Conservation (phyloP, 208 protist species). For the Trypanosoma scelopori region DNA sequence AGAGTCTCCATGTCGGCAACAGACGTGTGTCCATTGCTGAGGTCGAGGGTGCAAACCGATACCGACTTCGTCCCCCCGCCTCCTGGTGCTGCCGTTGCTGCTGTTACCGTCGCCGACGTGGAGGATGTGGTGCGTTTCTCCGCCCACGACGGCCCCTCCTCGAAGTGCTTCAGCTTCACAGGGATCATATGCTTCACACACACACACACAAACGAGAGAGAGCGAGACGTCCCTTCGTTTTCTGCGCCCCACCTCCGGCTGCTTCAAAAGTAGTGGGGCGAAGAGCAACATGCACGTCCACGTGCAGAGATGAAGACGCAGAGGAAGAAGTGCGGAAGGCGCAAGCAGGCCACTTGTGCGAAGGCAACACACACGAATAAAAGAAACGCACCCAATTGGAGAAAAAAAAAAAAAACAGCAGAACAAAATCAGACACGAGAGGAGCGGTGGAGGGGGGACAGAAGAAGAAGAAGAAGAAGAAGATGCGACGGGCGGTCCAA, state of each 20-base stretch:
- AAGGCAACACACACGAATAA: background rate
- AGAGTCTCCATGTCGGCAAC: constrained; percentile 56
- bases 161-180: constrained; percentile 73
- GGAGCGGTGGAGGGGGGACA: no score
- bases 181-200: constrained; percentile 19
- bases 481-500: background rate
- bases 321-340: constrained; percentile 10
- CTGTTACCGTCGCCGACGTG: background rate
- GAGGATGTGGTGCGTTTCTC: constrained; percentile 31
- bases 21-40: constrained; percentile 33
- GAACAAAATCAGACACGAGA: no score
- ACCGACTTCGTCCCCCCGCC: constrained; percentile 11
- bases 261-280: background rate
- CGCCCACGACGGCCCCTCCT: constrained; percentile 63
- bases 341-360: background rate
- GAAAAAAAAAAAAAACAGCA: constrained; percentile 16
- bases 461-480: constrained; percentile 4
- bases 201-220: constrained; percentile 7
- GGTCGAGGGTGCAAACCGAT: constrained; percentile 65
- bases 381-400: background rate
- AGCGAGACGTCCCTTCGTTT: background rate
- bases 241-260: background rate
- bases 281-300: background rate
- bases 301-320: no score
- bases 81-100: background rate